A percentile compares a stretch with the other conserved stretches of the same genome.
These are phyloP conservation scores for Ophiostoma populinum DNA, from an alignment of 2,329 filamentous ascomycete genomes.

Conservation along the genomic window DNA sequence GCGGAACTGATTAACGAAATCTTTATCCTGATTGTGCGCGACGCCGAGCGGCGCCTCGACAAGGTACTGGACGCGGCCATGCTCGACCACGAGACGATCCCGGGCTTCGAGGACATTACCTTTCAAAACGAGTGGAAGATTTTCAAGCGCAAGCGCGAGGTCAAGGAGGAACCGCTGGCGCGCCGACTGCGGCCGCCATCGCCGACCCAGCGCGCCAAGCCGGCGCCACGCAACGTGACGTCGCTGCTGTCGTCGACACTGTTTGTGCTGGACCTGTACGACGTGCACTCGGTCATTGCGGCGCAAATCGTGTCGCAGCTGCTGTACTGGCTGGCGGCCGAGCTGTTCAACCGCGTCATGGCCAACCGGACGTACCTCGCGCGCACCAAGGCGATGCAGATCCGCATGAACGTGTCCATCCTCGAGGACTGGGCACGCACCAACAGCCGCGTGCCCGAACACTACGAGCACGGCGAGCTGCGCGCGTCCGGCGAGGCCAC, in stretches of 20 bases:
- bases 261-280: slow-evolving; percentile 96
- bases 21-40: slow-evolving; percentile 90
- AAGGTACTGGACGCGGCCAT: slow-evolving; percentile 87
- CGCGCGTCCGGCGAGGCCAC: slow-evolving; percentile 73
- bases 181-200: slow-evolving; percentile 86
- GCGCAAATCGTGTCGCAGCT: slow-evolving; percentile 84
- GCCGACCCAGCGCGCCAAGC: slow-evolving; percentile 79
- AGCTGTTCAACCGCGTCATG: slow-evolving; percentile 97
- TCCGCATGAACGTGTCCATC: slow-evolving; percentile 93
- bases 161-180: slow-evolving; percentile 78
- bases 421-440: slow-evolving; percentile 89
- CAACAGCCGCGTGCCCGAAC: slow-evolving; percentile 88
- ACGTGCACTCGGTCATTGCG: slow-evolving; percentile 92
- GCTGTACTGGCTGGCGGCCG: slow-evolving; percentile 88
- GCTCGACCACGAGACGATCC: slow-evolving; percentile 95
- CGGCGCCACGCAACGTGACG: slow-evolving; percentile 86
- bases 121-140: slow-evolving; percentile 99
- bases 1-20: slow-evolving; percentile 95
- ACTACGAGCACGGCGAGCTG: slow-evolving; percentile 85
- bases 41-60: slow-evolving; percentile 89
- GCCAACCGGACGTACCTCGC: slow-evolving; percentile 87
- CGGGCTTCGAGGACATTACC: slow-evolving; percentile 87
- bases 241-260: slow-evolving; percentile 88
- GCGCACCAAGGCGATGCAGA: slow-evolving; percentile 97
- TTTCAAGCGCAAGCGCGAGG: slow-evolving; percentile 78